Base-by-base conservation (phyloP, 1,284 basidiomycete genomes). In the Ceratobasidium sp. region DNA sequence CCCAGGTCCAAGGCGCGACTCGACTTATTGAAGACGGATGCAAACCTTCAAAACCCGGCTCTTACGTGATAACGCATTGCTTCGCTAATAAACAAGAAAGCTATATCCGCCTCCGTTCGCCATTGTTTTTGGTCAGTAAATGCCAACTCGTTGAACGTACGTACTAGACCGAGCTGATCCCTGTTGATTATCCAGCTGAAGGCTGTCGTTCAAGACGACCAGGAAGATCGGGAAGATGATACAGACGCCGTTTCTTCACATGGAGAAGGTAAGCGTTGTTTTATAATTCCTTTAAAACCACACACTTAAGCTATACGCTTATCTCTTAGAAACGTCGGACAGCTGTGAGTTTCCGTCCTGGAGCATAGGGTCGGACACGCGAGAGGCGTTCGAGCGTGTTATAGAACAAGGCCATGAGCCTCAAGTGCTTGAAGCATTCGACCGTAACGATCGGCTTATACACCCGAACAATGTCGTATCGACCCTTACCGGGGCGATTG, bases 121-220 rank as follows among this genome's bases (percentile, higher is more conserved):
- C 61, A 15, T 5, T 63, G n/a, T 63, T 63, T 20, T 42, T 63
- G 28, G 61, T 44, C 15, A 63, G 61, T 61, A 33, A 33, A 33
- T 33, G 33, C 33, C 33, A 33, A 33, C 33, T 33, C 33, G 33
- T 33, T 33, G 33, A 33, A 33, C 33, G 33, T 33, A 33, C 33
- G 33, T 33, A 33, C 33, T 33, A 33, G 33, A 33, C 33, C 33
- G 33, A 33, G 33, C 33, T 33, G 33, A 33, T 33, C 33, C 33
- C 33, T 33, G 33, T 33, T 33, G 33, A 33, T 33, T 33, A 33
- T 33, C 33, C 33, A 33, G 33, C 33, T 33, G 33, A 33, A 33
- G 33, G 33, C 33, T 33, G 33, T 33, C 33, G 33, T 33, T 33
- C 33, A 33, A 33, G 33, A 33, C 33, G 33, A 33, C 33, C 33